Evolutionary conservation across 2,329 filamentous ascomycete genomes (phyloP).

Genomic region (Plectosphaerella sp.): DNA sequence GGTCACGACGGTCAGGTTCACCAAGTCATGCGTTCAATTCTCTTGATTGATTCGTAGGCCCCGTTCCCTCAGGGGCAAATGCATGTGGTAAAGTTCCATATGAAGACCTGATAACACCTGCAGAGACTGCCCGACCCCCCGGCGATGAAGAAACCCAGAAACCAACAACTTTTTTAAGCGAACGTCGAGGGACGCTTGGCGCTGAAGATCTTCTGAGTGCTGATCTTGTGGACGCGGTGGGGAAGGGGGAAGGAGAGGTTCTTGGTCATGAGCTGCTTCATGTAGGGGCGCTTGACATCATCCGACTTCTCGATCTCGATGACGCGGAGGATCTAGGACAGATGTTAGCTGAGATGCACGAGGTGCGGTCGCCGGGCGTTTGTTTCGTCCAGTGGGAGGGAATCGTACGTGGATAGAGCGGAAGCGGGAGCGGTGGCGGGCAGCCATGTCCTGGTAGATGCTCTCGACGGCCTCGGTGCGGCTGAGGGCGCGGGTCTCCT

Average conservation of each 20-base stretch:
- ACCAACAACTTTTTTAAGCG: constrained; percentile 65
- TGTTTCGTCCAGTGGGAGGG: background rate
- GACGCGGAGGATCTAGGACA: constrained; percentile 84
- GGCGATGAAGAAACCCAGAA: constrained; percentile 36
- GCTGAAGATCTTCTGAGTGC: constrained; percentile 87
- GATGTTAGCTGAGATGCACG: constrained; percentile 4
- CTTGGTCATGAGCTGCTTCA: constrained; percentile 97
- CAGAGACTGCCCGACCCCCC: constrained; percentile 49
- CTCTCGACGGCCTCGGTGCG: constrained; percentile 92
- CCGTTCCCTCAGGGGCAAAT: constrained; percentile 43
- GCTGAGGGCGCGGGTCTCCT: constrained; percentile 99
- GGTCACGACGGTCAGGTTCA: background rate
- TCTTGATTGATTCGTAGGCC: constrained; percentile 41
- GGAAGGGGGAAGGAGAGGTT: constrained; percentile 96
- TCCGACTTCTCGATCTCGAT: constrained; percentile 94
- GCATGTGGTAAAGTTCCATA: constrained; percentile 54
- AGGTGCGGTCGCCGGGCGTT: background rate
- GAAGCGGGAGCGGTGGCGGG: constrained; percentile 97
- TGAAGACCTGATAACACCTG: constrained; percentile 54
- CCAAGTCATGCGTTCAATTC: constrained; percentile 12
- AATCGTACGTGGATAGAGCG: constrained; percentile 90
- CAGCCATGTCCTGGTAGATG: constrained; percentile 99
- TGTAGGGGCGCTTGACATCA: constrained; percentile 97
- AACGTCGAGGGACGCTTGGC: constrained; percentile 94
- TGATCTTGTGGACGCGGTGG: constrained; percentile 84